These are phyloP conservation scores for Microthlaspi erraticum DNA, from an alignment of 345 rosid species.

Conservation along the genomic window DNA sequence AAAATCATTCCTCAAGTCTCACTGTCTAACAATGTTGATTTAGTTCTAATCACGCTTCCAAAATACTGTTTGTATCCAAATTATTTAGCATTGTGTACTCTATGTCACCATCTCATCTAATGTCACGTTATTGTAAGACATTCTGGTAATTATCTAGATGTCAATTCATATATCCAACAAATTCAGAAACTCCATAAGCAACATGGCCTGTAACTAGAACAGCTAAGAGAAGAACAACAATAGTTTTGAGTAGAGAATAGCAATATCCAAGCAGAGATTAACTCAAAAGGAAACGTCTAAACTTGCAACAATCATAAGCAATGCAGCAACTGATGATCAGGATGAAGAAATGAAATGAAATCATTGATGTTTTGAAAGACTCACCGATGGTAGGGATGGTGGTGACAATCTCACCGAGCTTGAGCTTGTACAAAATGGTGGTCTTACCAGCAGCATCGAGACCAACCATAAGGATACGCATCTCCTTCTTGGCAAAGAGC, in stretches of 20 bases:
- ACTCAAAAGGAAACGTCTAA: constrained; percentile 4
- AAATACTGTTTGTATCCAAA: constrained; percentile 3
- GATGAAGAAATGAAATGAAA: background rate
- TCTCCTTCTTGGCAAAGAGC: constrained; percentile 75
- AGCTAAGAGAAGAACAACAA: background rate
- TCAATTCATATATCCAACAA: background rate
- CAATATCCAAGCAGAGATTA: background rate
- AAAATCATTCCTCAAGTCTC: constrained; percentile 15
- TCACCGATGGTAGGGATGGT: constrained; percentile 69
- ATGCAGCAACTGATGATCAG: constrained; percentile 8
- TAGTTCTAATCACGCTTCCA: background rate
- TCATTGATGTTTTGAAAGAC: constrained; percentile 2
- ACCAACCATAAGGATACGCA: constrained; percentile 82
- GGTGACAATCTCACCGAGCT: constrained; percentile 68
- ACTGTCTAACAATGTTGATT: background rate
- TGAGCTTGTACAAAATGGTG: constrained; percentile 70
- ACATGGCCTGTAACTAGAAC: background rate
- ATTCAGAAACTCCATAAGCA: constrained; percentile 12
- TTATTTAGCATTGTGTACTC: background rate
- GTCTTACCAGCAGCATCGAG: constrained; percentile 84
- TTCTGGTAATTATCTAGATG: background rate
- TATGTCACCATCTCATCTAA: background rate
- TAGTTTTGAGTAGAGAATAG: background rate
- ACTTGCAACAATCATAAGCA: background rate
- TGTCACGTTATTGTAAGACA: background rate